A percentile compares a stretch with the other conserved stretches of the same genome.
These are phyloP conservation scores for Aspergillus diversus DNA, from an alignment of 495 filamentous ascomycete species.

Conservation along the genomic window DNA sequence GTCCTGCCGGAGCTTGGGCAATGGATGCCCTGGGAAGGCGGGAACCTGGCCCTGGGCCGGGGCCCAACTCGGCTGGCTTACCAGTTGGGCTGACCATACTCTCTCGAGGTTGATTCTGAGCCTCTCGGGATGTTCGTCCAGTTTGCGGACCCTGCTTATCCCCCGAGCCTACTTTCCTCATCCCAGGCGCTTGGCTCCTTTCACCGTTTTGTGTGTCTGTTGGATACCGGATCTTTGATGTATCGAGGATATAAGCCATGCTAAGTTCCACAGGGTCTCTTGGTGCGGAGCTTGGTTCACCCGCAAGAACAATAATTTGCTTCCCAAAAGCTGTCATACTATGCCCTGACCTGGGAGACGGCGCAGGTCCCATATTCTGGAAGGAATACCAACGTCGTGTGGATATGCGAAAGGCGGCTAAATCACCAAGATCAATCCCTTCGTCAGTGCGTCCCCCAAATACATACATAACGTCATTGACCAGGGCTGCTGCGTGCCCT, in stretches of 20 bases:
- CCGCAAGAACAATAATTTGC: constrained; percentile 87
- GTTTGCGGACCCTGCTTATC: constrained; percentile 39
- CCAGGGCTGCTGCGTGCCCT: constrained; percentile 90
- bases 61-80: constrained; percentile 37
- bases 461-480: constrained; percentile 98
- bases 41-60: constrained; percentile 53
- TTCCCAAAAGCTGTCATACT: constrained; percentile 96
- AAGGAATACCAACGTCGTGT: constrained; percentile 97
- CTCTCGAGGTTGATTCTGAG: constrained; percentile 59
- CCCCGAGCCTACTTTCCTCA: constrained; percentile 40
- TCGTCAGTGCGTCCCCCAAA: constrained; percentile 97
- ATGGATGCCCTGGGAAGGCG: constrained; percentile 72
- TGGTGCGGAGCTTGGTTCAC: constrained; percentile 88
- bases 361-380: constrained; percentile 98
- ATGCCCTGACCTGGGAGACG: constrained; percentile 90
- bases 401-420: constrained; percentile 93
- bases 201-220: constrained; percentile 65
- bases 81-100: constrained; percentile 49
- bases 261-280: constrained; percentile 81
- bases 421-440: constrained; percentile 86
- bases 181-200: constrained; percentile 29
- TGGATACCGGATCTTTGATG: constrained; percentile 92
- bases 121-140: constrained; percentile 63
- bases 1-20: constrained; percentile 74
- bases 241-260: constrained; percentile 90